Conservation (phyloP, 1,139 yeast genomes). For the Wickerhamomyces sp. region DNA sequence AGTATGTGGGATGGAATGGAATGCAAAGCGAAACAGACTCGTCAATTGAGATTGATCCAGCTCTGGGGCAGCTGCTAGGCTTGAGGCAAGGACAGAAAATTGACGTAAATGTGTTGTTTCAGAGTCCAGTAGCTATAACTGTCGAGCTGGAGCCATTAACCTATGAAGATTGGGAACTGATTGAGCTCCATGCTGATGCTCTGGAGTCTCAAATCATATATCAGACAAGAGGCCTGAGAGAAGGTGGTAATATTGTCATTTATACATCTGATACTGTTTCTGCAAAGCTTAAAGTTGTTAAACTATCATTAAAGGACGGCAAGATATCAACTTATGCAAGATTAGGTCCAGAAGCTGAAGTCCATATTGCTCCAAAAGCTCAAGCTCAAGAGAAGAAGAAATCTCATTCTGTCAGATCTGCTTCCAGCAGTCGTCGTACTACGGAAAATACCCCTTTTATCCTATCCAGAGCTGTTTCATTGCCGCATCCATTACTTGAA, state of each 20-base stretch:
- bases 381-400: slow-evolving; percentile 30
- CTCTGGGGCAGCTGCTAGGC: slow-evolving; percentile 41
- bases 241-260: slow-evolving; percentile 59
- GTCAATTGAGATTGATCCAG: slow-evolving; percentile 51
- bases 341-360: slow-evolving; percentile 69
- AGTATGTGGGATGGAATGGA: slow-evolving; percentile 85
- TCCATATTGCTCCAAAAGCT: slow-evolving; percentile 74
- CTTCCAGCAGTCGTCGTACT: slow-evolving; percentile 30
- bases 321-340: slow-evolving; percentile 40
- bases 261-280: slow-evolving; percentile 64
- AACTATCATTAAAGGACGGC: slow-evolving; percentile 46
- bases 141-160: slow-evolving; percentile 77
- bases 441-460: slow-evolving; percentile 22
- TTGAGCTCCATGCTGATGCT: slow-evolving; percentile 74
- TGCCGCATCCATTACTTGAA: slow-evolving; percentile 43
- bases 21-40: slow-evolving; percentile 36
- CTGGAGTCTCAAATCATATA: slow-evolving; percentile 72
- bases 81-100: slow-evolving; percentile 41
- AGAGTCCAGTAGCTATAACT: slow-evolving; percentile 48
- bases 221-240: slow-evolving; percentile 74
- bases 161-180: slow-evolving; percentile 85
- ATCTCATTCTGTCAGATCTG: slow-evolving; percentile 22
- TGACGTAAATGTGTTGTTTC: slow-evolving; percentile 30
- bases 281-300: slow-evolving; percentile 61
- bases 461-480: slow-evolving; percentile 50